phyloP scores from a whole-genome alignment of 1,284 basidiomycete genomes.

The Testicularia cyperi region DNA sequence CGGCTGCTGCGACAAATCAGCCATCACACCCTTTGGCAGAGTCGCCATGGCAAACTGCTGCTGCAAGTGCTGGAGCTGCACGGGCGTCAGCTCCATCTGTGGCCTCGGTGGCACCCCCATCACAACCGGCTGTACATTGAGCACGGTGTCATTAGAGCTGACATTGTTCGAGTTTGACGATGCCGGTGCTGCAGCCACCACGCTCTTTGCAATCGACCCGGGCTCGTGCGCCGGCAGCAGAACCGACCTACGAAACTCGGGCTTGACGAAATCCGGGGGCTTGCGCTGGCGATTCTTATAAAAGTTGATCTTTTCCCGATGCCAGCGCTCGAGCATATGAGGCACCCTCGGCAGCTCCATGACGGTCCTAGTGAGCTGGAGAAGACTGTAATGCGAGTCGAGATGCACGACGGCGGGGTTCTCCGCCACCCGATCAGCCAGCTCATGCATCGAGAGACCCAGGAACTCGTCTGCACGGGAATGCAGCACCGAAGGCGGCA shows the following conservation, averaged over 20 bases:
- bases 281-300: constrained; percentile 1
- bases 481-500: constrained; percentile 17
- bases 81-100: no score
- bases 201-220: no score
- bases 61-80: no score
- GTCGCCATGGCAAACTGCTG: no score
- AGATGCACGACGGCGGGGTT: constrained; percentile 12
- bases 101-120: no score
- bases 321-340: constrained; percentile 31
- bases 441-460: constrained; percentile 12
- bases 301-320: constrained; percentile 16
- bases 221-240: no score
- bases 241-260: background rate
- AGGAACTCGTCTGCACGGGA: constrained; percentile 7
- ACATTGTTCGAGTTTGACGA: no score
- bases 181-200: no score
- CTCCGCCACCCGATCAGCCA: constrained; percentile 12
- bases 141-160: no score
- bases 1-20: no score
- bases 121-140: no score
- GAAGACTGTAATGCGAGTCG: constrained; percentile 7
- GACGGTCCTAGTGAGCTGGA: constrained; percentile 10
- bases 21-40: no score
- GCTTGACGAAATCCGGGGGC: background rate
- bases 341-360: constrained; percentile 33